Conservation (phyloP, 169 alveolate species). For the Eimeria tenella region DNA sequence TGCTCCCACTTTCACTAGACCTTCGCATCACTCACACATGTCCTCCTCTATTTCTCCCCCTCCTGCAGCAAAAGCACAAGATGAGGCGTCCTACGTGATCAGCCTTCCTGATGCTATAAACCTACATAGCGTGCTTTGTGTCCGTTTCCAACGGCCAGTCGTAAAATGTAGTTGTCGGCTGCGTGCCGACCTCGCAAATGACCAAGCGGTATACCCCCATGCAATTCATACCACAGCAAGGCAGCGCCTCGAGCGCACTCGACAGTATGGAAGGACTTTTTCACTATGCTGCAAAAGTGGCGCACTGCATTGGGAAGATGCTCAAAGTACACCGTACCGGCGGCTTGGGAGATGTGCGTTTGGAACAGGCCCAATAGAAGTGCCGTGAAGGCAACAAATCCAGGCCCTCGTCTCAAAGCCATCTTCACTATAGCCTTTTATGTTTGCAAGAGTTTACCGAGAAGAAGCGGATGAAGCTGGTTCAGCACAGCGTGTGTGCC, state of each 20-base stretch:
- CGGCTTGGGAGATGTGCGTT: conserved; percentile 19
- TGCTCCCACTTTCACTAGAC: too few species aligned
- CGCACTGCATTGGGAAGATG: background rate
- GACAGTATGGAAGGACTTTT: too few species aligned
- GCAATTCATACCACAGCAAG: too few species aligned
- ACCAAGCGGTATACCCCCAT: too few species aligned
- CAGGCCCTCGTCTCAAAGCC: background rate
- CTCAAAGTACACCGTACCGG: conserved; percentile 26
- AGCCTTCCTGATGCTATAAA: too few species aligned
- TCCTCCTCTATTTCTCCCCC: background rate
- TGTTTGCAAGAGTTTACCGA: background rate
- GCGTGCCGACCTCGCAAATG: too few species aligned
- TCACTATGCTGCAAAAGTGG: background rate
- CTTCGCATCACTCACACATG: background rate
- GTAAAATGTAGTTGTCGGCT: too few species aligned
- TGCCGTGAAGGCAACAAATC: conserved; percentile 7
- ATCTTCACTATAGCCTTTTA: background rate
- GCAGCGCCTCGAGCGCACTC: too few species aligned
- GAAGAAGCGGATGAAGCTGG: background rate
- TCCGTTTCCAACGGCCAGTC: too few species aligned
- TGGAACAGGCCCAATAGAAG: background rate
- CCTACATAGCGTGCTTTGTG: too few species aligned
- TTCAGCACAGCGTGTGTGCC: too few species aligned
- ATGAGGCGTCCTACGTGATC: too few species aligned
- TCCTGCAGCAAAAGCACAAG: conserved; percentile 4